Conservation (phyloP, 2,329 filamentous ascomycete genomes). For the Endothia cerciana region DNA sequence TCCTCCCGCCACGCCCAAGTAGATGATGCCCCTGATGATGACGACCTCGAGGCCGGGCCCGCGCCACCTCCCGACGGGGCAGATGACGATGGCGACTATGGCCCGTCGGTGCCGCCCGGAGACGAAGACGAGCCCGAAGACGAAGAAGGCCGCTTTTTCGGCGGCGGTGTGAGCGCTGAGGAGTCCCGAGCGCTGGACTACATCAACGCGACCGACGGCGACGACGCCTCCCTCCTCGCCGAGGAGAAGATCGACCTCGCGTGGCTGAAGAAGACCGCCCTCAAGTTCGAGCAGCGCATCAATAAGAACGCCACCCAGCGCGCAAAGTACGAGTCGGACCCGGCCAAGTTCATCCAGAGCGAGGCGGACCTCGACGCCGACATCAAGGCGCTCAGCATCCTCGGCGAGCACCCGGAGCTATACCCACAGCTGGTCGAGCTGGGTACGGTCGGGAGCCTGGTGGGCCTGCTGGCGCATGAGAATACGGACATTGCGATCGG, state of each 20-base stretch:
- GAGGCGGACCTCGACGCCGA: constrained; percentile 90
- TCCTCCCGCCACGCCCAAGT: constrained; percentile 51
- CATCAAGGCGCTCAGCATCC: constrained; percentile 83
- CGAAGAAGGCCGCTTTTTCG: constrained; percentile 94
- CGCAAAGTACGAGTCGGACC: constrained; percentile 79
- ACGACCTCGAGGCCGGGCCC: constrained; percentile 52
- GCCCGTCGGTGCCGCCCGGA: constrained; percentile 50
- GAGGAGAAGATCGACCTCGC: constrained; percentile 79
- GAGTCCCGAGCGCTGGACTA: constrained; percentile 87
- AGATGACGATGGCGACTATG: constrained; percentile 52
- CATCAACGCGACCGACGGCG: constrained; percentile 67
- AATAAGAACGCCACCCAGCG: constrained; percentile 88
- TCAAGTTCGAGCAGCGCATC: constrained; percentile 89
- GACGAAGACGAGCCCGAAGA: constrained; percentile 65
- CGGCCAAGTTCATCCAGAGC: constrained; percentile 79
- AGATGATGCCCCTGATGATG: constrained; percentile 45
- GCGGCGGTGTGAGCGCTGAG: constrained; percentile 81
- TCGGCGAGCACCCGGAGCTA: constrained; percentile 83
- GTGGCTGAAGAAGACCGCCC: constrained; percentile 81
- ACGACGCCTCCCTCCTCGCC: constrained; percentile 40
- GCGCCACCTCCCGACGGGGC: constrained; percentile 55
- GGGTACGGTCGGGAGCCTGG: constrained; percentile 73
- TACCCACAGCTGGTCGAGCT: constrained; percentile 80
- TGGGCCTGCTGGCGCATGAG: constrained; percentile 85
- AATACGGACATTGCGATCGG: constrained; percentile 97